Percentiles rank a stretch among this genome's conserved stretches.
Conservation (phyloP, 192 early-diverging fungal genomes). For the Backusella westeae region DNA sequence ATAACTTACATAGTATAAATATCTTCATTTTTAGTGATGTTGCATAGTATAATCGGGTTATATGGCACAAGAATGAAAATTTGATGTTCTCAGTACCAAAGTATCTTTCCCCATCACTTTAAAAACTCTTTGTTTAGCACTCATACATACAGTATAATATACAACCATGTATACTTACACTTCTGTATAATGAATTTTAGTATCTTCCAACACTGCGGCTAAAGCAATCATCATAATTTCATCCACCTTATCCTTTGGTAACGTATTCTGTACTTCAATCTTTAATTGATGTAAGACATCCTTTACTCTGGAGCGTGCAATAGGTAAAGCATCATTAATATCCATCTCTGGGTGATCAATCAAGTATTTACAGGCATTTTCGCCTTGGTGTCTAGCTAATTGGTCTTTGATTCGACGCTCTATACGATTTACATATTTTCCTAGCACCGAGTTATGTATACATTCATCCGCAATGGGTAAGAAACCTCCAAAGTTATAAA, state of each 20-base stretch:
- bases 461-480: constrained; percentile 13
- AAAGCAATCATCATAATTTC: constrained; percentile 10
- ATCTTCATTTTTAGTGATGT: not conserved
- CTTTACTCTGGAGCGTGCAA: not conserved
- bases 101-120: not conserved
- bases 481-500: not conserved
- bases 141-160: not conserved
- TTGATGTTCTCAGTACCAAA: constrained; percentile 6
- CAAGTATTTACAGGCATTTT: not conserved
- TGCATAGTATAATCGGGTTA: not conserved
- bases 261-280: not conserved
- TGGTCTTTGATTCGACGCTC: constrained; percentile 7
- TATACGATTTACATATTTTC: not conserved
- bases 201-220: not conserved
- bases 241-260: not conserved
- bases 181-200: constrained; percentile 2
- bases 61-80: not conserved
- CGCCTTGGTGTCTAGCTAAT: not conserved
- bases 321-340: not conserved
- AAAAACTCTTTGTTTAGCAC: not conserved
- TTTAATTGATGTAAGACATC: not conserved
- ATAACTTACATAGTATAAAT: constrained; percentile 10
- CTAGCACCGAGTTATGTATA: not conserved
- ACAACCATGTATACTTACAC: not conserved
- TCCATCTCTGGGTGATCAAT: not conserved